Evolutionary conservation across 2,329 filamentous ascomycete species (phyloP).

Genomic region (Chaetomiaceae sp.): DNA sequence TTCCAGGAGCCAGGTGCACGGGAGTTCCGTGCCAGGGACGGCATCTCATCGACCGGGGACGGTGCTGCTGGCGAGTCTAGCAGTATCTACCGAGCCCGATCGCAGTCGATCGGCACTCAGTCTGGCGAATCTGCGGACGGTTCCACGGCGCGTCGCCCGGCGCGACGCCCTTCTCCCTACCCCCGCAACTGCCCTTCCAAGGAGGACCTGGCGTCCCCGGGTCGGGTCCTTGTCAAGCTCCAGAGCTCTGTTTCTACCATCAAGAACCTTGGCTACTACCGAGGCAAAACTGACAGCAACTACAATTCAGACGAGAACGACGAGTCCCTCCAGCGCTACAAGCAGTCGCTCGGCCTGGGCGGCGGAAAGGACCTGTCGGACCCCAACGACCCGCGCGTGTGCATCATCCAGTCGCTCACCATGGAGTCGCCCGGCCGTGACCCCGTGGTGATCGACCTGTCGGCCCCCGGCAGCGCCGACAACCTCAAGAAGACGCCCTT

Average conservation of each 20-base stretch:
- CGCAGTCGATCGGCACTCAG: not conserved
- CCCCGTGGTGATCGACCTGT: constrained; percentile 87
- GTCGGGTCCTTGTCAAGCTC: not conserved
- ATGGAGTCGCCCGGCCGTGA: constrained; percentile 78
- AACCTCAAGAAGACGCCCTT: constrained; percentile 89
- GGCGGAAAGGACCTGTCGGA: constrained; percentile 68
- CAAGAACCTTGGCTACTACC: not conserved
- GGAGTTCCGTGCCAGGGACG: not conserved
- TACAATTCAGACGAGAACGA: constrained; percentile 59
- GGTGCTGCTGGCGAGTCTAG: not conserved
- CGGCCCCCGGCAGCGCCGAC: constrained; percentile 64
- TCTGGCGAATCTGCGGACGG: not conserved
- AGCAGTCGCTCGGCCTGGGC: constrained; percentile 86
- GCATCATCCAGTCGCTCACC: constrained; percentile 87
- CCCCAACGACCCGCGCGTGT: constrained; percentile 78
- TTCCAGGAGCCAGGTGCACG: constrained; percentile 11
- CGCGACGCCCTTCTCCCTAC: constrained; percentile 16
- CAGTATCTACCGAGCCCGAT: too few species aligned
- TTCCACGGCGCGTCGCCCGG: not conserved
- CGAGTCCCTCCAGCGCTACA: constrained; percentile 95
- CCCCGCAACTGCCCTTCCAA: constrained; percentile 4
- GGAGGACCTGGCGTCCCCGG: constrained; percentile 11
- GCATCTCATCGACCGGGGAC: not conserved
- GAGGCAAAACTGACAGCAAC: constrained; percentile 12
- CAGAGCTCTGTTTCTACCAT: constrained; percentile 11